A percentile compares a stretch with the other conserved stretches of the same genome.
Conservation (phyloP, 2,329 filamentous ascomycete genomes). For the Blumeriella jaapii region DNA sequence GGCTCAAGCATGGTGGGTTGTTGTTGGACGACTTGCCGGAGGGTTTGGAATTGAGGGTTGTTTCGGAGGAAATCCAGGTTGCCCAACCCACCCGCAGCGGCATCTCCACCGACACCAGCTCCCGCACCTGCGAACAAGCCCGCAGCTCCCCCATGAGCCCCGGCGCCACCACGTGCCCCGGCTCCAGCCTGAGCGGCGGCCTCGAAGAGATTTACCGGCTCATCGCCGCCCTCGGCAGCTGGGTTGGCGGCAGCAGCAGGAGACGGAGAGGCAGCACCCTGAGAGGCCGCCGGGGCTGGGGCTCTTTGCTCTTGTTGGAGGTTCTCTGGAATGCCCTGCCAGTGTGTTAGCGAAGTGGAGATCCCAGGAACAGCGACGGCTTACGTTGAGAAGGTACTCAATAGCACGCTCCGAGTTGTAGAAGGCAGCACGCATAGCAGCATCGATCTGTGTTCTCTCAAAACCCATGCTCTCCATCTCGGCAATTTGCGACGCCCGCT, state of each 20-base stretch:
- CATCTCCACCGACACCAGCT: constrained; percentile 32
- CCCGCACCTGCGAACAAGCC: constrained; percentile 28
- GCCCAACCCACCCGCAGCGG: constrained; percentile 43
- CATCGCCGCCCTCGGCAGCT: constrained; percentile 45
- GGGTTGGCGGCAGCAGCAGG: constrained; percentile 26
- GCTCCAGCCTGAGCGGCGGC: constrained; percentile 58
- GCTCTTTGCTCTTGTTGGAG: constrained; percentile 58
- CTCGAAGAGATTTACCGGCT: constrained; percentile 81
- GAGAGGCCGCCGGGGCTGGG: constrained; percentile 33
- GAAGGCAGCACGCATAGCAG: constrained; percentile 90
- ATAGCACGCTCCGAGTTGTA: constrained; percentile 96
- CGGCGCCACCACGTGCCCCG: constrained; percentile 29
- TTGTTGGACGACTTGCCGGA: constrained; percentile 93
- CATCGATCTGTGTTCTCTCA: constrained; percentile 73
- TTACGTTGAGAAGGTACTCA: constrained; percentile 81
- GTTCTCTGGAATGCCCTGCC: constrained; percentile 80
- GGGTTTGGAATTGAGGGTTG: constrained; percentile 95
- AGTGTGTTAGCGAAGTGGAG: constrained; percentile 8
- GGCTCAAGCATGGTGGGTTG: constrained; percentile 98
- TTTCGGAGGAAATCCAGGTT: constrained; percentile 90
- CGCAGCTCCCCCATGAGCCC: constrained; percentile 1
- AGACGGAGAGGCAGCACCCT: constrained; percentile 31
- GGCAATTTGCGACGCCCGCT: constrained; percentile 69
- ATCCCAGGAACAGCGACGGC: constrained; percentile 26
- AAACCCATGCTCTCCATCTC: constrained; percentile 99